Conservation (phyloP, 805 yeast species). For the Yarrowia yakushimensis region DNA sequence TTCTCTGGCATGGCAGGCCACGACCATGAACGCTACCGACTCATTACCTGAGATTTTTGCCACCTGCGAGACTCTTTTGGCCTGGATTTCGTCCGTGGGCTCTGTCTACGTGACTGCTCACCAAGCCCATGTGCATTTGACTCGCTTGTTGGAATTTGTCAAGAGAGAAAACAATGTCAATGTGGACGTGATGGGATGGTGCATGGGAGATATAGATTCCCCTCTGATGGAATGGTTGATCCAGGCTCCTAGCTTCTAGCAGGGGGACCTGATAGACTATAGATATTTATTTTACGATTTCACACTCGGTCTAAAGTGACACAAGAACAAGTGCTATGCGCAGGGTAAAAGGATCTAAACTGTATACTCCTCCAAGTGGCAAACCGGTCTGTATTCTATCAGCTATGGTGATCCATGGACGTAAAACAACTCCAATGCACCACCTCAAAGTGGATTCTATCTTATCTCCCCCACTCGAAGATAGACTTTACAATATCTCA, state of each 20-base stretch:
- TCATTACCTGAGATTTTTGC: constrained; percentile 1
- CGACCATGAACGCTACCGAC: constrained; percentile 2
- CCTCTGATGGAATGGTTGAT: constrained; percentile 19
- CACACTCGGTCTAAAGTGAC: neutral
- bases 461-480: neutral
- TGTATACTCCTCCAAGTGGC: neutral
- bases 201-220: neutral
- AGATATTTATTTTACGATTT: neutral
- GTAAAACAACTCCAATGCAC: no score
- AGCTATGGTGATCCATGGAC: no score
- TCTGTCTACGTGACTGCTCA: constrained; percentile 11
- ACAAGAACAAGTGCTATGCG: no score
- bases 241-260: neutral
- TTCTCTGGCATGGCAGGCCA: constrained; percentile 6
- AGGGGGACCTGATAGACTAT: neutral
- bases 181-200: constrained; percentile 9
- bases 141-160: neutral
- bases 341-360: neutral
- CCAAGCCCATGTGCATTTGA: neutral
- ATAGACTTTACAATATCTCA: neutral
- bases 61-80: neutral
- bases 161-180: constrained; percentile 4
- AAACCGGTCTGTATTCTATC: no score
- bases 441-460: no score
- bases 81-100: constrained; percentile 6